Evolutionary conservation across 2,329 filamentous ascomycete species (phyloP), one percentile per base, ranked within the genome.

Genomic region (Curvularia eragrostidis): DNA sequence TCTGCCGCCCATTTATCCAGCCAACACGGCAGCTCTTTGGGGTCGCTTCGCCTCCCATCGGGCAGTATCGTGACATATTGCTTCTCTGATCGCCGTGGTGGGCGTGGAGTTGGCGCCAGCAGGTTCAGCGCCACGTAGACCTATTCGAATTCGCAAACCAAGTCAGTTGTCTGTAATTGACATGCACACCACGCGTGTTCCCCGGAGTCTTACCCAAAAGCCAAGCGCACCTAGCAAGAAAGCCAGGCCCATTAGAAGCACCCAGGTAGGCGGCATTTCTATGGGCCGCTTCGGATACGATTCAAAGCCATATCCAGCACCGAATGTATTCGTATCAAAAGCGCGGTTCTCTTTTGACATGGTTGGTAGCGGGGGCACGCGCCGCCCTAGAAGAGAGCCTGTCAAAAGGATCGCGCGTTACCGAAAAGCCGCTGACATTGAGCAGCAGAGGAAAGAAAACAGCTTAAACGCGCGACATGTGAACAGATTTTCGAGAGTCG

Each of bases 71-170:
- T 96, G 48, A 87, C 84, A 81, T 94, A 99, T 36, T 84, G 87
- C 80, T 95, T 97, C 76, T 99, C 95, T 30, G 91, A 91, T 3
- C 85, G 82, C 32, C 88, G 82, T 1, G 91, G 85, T 23, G 83
- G 80, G 55, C 95, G 90, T 9, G 95, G 95, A 49, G 88, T 87
- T 15, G 93, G 93, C 8, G 93, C 93, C 74, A 96, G 82, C 58
- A 92, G 76, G 73, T 87, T 87, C 48, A 97, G 85, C 59, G 88
- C 78, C 50, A 86, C 71, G 72, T 90, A 93, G 69, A 88, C 74
- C 88, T 90, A 50, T 43, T 49, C 38, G 24, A 32, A 7, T 36
- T 59, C 15, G n/a, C 13, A 26, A 15, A n/a, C 32, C 8, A 28
- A 10, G 36, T 58, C 38, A 56, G 53, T 30, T 26, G 26, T 44